Percentiles rank a stretch among this genome's conserved stretches.
Evolutionary conservation across 495 filamentous ascomycete species (phyloP).

Genomic region (Neurospora pannonica): DNA sequence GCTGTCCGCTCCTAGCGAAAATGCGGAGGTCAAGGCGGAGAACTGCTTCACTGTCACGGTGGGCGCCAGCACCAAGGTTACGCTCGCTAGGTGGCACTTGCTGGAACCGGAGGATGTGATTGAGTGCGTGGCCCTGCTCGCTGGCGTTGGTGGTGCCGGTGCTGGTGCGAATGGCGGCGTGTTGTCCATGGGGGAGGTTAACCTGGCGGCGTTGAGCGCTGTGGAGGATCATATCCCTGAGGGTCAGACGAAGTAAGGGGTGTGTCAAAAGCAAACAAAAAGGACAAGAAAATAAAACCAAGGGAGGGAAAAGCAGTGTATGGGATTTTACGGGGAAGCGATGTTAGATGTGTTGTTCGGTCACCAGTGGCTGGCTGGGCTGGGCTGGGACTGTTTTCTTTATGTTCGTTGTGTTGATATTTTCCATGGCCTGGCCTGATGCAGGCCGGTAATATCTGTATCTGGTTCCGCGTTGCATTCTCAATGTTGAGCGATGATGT

Average conservation of each 20-base stretch:
- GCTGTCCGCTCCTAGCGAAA: constrained; percentile 27
- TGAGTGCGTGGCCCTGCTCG: constrained; percentile 61
- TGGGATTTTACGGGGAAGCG: neutral
- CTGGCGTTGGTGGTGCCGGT: constrained; percentile 39
- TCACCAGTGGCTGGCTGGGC: neutral
- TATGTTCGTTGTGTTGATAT: neutral
- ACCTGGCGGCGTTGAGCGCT: constrained; percentile 33
- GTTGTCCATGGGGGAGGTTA: constrained; percentile 35
- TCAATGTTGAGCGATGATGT: neutral
- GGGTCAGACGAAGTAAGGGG: neutral
- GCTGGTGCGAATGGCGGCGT: constrained; percentile 22
- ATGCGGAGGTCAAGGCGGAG: constrained; percentile 37
- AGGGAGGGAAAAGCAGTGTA: neutral
- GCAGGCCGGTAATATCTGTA: neutral
- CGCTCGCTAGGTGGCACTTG: constrained; percentile 77
- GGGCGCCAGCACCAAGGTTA: constrained; percentile 77
- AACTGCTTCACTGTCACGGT: constrained; percentile 82
- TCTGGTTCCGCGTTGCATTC: neutral
- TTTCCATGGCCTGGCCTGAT: neutral
- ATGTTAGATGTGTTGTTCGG: neutral
- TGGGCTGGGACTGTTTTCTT: neutral
- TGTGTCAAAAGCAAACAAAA: neutral
- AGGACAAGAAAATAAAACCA: neutral
- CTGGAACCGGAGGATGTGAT: constrained; percentile 83
- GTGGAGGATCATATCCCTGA: constrained; percentile 34